Conservation (phyloP, 768 basidiomycete genomes). For the Dacryopinax spathularia region DNA sequence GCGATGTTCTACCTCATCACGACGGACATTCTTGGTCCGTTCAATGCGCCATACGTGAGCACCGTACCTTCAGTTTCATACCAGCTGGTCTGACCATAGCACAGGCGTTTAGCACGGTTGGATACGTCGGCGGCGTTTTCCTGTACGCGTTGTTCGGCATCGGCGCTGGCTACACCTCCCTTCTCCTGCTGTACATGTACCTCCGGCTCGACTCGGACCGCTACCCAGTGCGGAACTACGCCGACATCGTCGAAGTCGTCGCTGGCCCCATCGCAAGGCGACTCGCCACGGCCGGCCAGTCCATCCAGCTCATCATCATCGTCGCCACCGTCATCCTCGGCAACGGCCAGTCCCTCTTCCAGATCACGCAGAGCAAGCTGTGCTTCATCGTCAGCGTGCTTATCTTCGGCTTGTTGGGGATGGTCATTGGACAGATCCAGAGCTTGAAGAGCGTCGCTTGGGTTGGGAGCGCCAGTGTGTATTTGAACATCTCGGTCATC, state of each 20-base stretch:
- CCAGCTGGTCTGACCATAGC: background rate
- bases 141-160: slow-evolving; percentile 20
- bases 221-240: slow-evolving; percentile 42
- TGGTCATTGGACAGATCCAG: slow-evolving; percentile 44
- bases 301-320: slow-evolving; percentile 42
- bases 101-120: slow-evolving; percentile 8
- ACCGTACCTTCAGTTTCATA: background rate
- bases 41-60: slow-evolving; percentile 3
- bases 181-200: slow-evolving; percentile 43
- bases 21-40: slow-evolving; percentile 8
- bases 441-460: slow-evolving; percentile 38
- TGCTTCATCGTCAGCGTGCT: slow-evolving; percentile 41
- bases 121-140: slow-evolving; percentile 8
- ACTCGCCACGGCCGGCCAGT: slow-evolving; percentile 37
- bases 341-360: slow-evolving; percentile 35
- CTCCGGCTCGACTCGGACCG: slow-evolving; percentile 41
- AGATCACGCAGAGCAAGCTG: slow-evolving; percentile 31
- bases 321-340: slow-evolving; percentile 24
- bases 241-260: slow-evolving; percentile 43
- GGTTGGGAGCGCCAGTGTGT: slow-evolving; percentile 36
- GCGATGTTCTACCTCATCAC: slow-evolving; percentile 15
- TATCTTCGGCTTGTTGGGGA: slow-evolving; percentile 42
- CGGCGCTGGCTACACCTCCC: slow-evolving; percentile 41
- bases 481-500: slow-evolving; percentile 43
- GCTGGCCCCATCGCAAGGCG: slow-evolving; percentile 37